Percentiles rank a stretch among this genome's conserved stretches.
Evolutionary conservation across 2,329 filamentous ascomycete genomes (phyloP).

Genomic region (Fusarium setosum): DNA sequence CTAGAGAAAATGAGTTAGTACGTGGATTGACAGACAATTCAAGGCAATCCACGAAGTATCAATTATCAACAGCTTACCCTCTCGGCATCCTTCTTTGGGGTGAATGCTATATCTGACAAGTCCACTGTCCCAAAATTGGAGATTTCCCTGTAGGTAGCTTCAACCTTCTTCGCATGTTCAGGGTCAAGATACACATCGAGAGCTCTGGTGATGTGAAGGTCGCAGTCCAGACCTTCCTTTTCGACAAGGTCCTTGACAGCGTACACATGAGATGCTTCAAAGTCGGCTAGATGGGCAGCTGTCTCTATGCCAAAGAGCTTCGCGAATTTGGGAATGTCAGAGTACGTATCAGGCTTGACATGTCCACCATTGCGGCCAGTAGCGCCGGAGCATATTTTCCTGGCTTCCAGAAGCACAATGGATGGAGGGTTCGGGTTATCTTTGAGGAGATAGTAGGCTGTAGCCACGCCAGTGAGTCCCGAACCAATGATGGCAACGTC

Average conservation of each 20-base stretch:
- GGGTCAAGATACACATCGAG: slow-evolving; percentile 52
- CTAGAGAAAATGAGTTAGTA: too few species aligned
- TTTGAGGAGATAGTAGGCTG: slow-evolving; percentile 54
- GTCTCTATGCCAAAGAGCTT: slow-evolving; percentile 28
- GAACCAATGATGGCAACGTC: slow-evolving; percentile 57
- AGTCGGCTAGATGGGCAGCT: slow-evolving; percentile 36
- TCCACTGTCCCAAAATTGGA: background rate
- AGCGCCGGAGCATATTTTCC: slow-evolving; percentile 49
- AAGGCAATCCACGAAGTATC: too few species aligned
- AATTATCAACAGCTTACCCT: too few species aligned
- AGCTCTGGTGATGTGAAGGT: slow-evolving; percentile 44
- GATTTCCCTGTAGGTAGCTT: slow-evolving; percentile 11
- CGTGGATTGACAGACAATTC: too few species aligned
- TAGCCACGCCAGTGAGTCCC: slow-evolving; percentile 48
- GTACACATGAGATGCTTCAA: slow-evolving; percentile 33
- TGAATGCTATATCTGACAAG: slow-evolving; percentile 13
- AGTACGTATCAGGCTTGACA: slow-evolving; percentile 34
- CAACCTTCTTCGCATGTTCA: slow-evolving; percentile 24
- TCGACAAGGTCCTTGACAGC: slow-evolving; percentile 50
- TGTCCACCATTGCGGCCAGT: slow-evolving; percentile 50
- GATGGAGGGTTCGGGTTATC: slow-evolving; percentile 9
- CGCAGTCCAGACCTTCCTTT: slow-evolving; percentile 36
- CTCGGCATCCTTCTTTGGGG: slow-evolving; percentile 8
- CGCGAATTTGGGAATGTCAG: slow-evolving; percentile 29
- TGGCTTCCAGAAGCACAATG: slow-evolving; percentile 49